Evolutionary conservation across 2,329 filamentous ascomycete species (phyloP).

Genomic region (Periglandula ipomoeae): DNA sequence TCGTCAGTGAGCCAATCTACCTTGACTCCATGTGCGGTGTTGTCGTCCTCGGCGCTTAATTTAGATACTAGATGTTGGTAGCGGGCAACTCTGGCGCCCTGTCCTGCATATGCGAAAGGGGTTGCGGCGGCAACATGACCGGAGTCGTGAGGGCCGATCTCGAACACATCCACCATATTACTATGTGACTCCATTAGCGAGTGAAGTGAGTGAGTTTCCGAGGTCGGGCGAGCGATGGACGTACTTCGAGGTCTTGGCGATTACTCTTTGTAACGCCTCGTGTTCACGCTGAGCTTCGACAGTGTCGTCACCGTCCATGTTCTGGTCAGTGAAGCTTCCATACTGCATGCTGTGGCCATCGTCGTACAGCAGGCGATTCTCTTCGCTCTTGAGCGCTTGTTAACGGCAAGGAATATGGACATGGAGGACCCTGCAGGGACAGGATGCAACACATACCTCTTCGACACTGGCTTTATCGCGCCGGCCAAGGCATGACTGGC

Average conservation of each 20-base stretch:
- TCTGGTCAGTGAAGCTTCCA: slow-evolving; percentile 52
- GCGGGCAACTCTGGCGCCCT: slow-evolving; percentile 45
- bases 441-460: slow-evolving; percentile 34
- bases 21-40: slow-evolving; percentile 31
- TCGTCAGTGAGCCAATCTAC: slow-evolving; percentile 49
- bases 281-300: slow-evolving; percentile 55
- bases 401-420: background rate
- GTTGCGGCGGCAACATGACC: slow-evolving; percentile 25
- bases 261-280: slow-evolving; percentile 54
- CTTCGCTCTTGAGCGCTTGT: slow-evolving; percentile 38
- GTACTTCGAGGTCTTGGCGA: slow-evolving; percentile 56
- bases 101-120: slow-evolving; percentile 40
- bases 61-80: slow-evolving; percentile 56
- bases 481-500: slow-evolving; percentile 50
- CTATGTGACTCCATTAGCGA: slow-evolving; percentile 34
- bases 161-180: slow-evolving; percentile 60
- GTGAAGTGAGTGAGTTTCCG: slow-evolving; percentile 2
- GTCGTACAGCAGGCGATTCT: slow-evolving; percentile 50
- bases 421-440: background rate
- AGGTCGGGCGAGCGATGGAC: slow-evolving; percentile 11
- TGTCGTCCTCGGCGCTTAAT: slow-evolving; percentile 38
- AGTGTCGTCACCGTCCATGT: slow-evolving; percentile 45
- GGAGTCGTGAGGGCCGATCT: slow-evolving; percentile 46
- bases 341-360: slow-evolving; percentile 51
- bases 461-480: slow-evolving; percentile 42